Evolutionary conservation across 352 stramenopile genomes (phyloP).

Genomic region (Aphanomyces astaci): DNA sequence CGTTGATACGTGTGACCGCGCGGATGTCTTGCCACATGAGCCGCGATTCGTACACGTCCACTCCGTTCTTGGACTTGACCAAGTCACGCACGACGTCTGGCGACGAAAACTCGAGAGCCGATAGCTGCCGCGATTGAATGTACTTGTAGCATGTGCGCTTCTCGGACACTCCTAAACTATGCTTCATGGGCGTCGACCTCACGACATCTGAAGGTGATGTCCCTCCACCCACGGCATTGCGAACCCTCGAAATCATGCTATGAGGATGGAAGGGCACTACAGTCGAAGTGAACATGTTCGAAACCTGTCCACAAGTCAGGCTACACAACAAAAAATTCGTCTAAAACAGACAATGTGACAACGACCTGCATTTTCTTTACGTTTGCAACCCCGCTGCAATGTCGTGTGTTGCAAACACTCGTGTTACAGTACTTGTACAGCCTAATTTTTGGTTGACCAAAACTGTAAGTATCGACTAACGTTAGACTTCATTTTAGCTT

Average conservation of each 20-base stretch:
- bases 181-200: neutral
- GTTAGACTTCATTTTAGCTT: too few species aligned
- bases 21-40: conserved; percentile 68
- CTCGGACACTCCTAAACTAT: conserved; percentile 24
- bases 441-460: too few species aligned
- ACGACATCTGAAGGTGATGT: neutral
- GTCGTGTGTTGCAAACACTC: too few species aligned
- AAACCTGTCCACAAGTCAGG: too few species aligned
- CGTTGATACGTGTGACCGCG: conserved; percentile 59
- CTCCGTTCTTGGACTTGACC: conserved; percentile 55
- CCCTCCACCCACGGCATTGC: neutral
- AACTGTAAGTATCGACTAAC: too few species aligned
- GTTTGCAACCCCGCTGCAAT: too few species aligned
- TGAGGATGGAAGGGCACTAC: too few species aligned
- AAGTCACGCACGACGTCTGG: conserved; percentile 7
- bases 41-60: conserved; percentile 61
- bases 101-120: conserved; percentile 63
- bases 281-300: too few species aligned
- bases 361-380: too few species aligned
- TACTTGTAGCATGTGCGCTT: conserved; percentile 78
- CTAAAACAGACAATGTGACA: too few species aligned
- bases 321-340: too few species aligned
- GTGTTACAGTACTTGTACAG: too few species aligned
- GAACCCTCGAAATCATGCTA: neutral
- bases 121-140: conserved; percentile 66